Base-by-base conservation (phyloP, 331 rosid species). In the Phaseolus coccineus region DNA sequence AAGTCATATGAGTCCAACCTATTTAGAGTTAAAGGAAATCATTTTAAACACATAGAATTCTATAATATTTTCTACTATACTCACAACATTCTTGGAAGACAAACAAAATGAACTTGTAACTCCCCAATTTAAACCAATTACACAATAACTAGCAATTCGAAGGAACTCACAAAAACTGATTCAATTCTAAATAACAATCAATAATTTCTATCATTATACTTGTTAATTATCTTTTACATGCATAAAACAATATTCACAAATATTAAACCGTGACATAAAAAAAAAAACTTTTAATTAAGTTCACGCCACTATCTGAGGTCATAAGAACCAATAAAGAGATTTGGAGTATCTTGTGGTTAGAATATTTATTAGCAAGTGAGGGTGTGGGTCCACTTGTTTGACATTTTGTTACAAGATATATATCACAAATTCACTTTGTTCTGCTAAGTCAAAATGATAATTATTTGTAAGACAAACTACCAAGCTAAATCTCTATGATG, bases 341-440 rank as follows among this genome's bases (percentile, higher is more conserved):
- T 59, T 50, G 35, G 78, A 58, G 74, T 47, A 85, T 85, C 82
- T 76, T 24, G 73, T 19, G 48, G 77, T 77, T 64, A 81, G 42
- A 66, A 61, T 76, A 58, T 73, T 5, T 35, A n/a, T 5, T 35
- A n/a, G 76, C 19, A 12, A 68, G 73, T 47, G 81, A 62, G 82
- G 63, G 62, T 51, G 81, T 52, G 82, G 69, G 67, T 51, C 85
- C 68, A 71, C 5, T 58, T 71, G 58, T 83, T 88, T 81, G 88
- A 82, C 57, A 51, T 71, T 74, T 67, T 80, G 48, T 27, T 53
- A 79, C 71, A 58, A 70, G 52, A 71, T 55, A 62, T 55, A 62
- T 53, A 78, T 76, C 78, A 77, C 65, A 82, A 80, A 31, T 46
- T 73, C 52, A 42, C 19, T 64, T 69, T 82, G 70, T 37, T 48